Percentiles rank a stretch among this genome's conserved stretches.
phyloP scores from a whole-genome alignment of 1,284 basidiomycete species.

The Schizopora paradoxa region DNA sequence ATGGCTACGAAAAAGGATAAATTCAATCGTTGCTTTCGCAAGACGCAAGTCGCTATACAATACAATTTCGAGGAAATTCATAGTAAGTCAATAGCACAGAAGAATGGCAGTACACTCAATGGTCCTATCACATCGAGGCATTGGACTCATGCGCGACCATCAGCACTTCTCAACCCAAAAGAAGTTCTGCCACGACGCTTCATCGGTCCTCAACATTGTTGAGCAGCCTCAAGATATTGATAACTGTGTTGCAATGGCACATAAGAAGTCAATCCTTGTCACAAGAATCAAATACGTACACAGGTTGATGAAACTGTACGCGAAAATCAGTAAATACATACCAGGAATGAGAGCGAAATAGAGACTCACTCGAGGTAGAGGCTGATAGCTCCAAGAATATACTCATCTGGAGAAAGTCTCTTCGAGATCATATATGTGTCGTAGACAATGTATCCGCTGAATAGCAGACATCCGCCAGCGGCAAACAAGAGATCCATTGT shows the following conservation, averaged over 20 bases:
- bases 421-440: constrained; percentile 84
- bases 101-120: no score
- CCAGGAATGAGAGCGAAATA: constrained; percentile 12
- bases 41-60: no score
- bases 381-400: constrained; percentile 78
- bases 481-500: constrained; percentile 77
- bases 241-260: constrained; percentile 39
- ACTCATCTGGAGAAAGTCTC: constrained; percentile 81
- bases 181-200: no score
- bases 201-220: constrained; percentile 46
- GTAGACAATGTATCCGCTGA: constrained; percentile 80
- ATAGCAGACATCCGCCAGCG: constrained; percentile 73
- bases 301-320: constrained; percentile 61
- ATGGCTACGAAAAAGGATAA: no score
- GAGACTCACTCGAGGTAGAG: constrained; percentile 77
- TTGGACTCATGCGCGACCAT: no score
- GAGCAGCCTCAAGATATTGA: constrained; percentile 71
- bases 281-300: constrained; percentile 42
- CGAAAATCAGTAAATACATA: constrained; percentile 5
- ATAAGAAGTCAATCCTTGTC: background rate
- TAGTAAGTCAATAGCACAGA: no score
- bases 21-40: no score
- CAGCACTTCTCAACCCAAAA: no score
- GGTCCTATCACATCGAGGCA: no score
- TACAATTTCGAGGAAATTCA: no score